These are phyloP conservation scores for Cladorrhinum sp. DNA, from an alignment of 2,329 filamentous ascomycete species.

Conservation along the genomic window DNA sequence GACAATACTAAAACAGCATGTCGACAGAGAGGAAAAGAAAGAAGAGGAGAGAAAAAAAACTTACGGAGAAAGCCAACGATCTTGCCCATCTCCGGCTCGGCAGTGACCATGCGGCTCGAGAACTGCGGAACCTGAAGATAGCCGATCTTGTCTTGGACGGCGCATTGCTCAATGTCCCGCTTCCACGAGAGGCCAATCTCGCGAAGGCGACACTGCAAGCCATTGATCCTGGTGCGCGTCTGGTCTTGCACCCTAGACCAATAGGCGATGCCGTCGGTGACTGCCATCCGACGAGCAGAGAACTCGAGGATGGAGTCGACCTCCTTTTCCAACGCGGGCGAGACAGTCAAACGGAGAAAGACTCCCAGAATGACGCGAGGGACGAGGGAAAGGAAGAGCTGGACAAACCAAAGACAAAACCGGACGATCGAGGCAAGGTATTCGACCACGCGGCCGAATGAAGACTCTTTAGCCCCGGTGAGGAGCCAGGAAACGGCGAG, in stretches of 20 bases:
- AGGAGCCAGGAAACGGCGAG: too few relatives aligned
- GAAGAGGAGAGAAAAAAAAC: neutral
- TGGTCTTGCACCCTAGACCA: neutral
- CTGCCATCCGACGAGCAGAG: neutral
- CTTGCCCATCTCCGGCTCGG: neutral
- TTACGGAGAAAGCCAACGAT: neutral
- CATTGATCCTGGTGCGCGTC: neutral
- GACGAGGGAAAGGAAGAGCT: neutral
- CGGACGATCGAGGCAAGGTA: neutral
- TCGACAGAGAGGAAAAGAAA: neutral
- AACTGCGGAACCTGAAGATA: neutral
- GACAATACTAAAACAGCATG: neutral
- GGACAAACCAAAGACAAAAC: neutral
- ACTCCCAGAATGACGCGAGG: neutral
- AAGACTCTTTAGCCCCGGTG: too few relatives aligned
- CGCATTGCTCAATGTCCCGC: neutral
- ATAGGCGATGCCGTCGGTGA: neutral
- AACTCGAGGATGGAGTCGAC: neutral
- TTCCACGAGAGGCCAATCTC: neutral
- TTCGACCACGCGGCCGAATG: too few relatives aligned
- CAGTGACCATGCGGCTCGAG: neutral
- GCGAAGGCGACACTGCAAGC: neutral
- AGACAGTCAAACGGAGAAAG: neutral
- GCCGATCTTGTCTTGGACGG: neutral
- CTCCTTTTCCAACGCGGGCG: neutral